phyloP scores from a whole-genome alignment of 2,329 filamentous ascomycete genomes.

The Parastagonospora nodorum region DNA sequence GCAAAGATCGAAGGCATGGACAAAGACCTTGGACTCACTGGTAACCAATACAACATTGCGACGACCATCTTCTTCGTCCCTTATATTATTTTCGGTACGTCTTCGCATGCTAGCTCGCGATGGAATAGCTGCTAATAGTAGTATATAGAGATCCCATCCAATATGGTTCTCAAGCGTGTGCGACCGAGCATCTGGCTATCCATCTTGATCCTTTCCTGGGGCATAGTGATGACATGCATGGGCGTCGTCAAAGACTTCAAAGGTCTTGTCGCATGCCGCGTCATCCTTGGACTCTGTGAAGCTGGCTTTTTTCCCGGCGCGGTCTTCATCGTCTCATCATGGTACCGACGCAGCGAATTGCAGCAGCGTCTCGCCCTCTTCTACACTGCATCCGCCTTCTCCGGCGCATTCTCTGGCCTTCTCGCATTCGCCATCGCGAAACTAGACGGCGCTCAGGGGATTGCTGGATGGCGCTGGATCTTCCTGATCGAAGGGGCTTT shows the following conservation, averaged over 20 bases:
- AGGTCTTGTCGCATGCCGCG: slow-evolving; percentile 56
- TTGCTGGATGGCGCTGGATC: slow-evolving; percentile 1
- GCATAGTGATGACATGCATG: slow-evolving; percentile 49
- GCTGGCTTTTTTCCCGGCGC: slow-evolving; percentile 69
- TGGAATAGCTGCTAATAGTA: neutral
- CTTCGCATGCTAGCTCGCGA: neutral
- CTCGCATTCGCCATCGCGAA: slow-evolving; percentile 42
- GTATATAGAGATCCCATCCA: slow-evolving; percentile 36
- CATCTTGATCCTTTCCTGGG: slow-evolving; percentile 48
- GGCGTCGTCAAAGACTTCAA: slow-evolving; percentile 53
- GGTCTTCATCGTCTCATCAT: slow-evolving; percentile 48
- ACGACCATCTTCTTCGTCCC: slow-evolving; percentile 49
- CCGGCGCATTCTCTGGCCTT: slow-evolving; percentile 43
- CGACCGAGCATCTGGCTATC: slow-evolving; percentile 49
- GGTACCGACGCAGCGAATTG: slow-evolving; percentile 43
- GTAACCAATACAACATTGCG: slow-evolving; percentile 47
- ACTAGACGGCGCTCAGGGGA: slow-evolving; percentile 33
- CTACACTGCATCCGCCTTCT: slow-evolving; percentile 40
- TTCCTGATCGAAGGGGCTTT: slow-evolving; percentile 1
- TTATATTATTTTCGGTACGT: slow-evolving; percentile 40
- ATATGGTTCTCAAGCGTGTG: slow-evolving; percentile 51
- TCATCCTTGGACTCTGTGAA: slow-evolving; percentile 47
- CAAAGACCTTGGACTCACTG: slow-evolving; percentile 44
- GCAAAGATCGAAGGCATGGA: slow-evolving; percentile 50
- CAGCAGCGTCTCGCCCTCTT: slow-evolving; percentile 44